phyloP scores from a whole-genome alignment of 2,329 filamentous ascomycete species.

The Nemania serpens region DNA sequence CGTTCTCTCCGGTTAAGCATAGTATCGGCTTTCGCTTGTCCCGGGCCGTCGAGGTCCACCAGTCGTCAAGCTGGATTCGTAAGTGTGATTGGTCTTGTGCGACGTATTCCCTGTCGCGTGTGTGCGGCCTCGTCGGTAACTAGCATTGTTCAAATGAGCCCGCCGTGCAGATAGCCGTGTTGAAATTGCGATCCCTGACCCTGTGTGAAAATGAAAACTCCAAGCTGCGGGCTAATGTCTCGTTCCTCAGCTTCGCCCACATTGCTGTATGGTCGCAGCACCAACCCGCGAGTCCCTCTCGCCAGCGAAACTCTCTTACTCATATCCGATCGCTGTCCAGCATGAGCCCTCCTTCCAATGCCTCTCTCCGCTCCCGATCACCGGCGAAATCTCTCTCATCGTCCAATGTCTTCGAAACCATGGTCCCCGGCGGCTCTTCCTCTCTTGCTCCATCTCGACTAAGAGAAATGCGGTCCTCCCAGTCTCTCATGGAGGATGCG shows the following conservation, averaged over 20 bases:
- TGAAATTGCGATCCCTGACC: slow-evolving; percentile 9
- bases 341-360: slow-evolving; percentile 49
- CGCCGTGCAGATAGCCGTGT: slow-evolving; percentile 12
- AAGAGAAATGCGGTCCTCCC: slow-evolving; percentile 44
- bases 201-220: neutral
- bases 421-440: slow-evolving; percentile 36
- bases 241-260: slow-evolving; percentile 54
- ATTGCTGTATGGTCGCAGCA: slow-evolving; percentile 59
- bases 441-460: slow-evolving; percentile 42
- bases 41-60: slow-evolving; percentile 40
- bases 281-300: slow-evolving; percentile 41
- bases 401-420: slow-evolving; percentile 37
- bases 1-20: slow-evolving; percentile 24
- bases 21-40: slow-evolving; percentile 32
- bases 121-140: slow-evolving; percentile 7
- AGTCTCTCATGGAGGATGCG: slow-evolving; percentile 56
- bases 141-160: slow-evolving; percentile 22
- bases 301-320: slow-evolving; percentile 47
- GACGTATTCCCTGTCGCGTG: slow-evolving; percentile 14
- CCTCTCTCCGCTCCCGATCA: slow-evolving; percentile 46
- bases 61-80: slow-evolving; percentile 44
- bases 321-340: slow-evolving; percentile 60
- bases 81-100: slow-evolving; percentile 32
- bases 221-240: slow-evolving; percentile 28
- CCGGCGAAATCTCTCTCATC: slow-evolving; percentile 41